Conservation (phyloP, 345 rosid species). For the Euphorbia tirucalli region DNA sequence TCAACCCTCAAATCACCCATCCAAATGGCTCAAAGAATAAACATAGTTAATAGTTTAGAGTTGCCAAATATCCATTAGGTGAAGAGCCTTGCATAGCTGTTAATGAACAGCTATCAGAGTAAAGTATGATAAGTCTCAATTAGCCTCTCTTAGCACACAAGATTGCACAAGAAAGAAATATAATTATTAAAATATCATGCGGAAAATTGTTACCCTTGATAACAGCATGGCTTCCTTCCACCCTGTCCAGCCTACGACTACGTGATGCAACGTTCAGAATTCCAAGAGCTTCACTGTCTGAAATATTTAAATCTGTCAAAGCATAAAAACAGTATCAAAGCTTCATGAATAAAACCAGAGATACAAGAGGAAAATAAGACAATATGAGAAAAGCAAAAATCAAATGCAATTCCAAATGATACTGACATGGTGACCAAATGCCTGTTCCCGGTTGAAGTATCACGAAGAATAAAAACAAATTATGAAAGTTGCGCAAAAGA, state of each 20-base stretch:
- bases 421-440: too few species aligned
- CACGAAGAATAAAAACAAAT: too few species aligned
- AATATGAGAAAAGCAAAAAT: not conserved
- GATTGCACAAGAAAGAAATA: not conserved
- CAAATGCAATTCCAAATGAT: not conserved
- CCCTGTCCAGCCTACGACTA: conserved; percentile 15
- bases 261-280: conserved; percentile 47
- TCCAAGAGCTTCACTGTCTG: conserved; percentile 58
- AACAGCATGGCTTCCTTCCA: conserved; percentile 30
- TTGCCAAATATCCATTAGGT: not conserved
- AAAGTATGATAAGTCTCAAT: too few species aligned
- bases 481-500: not conserved
- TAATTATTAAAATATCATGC: not conserved
- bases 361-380: too few species aligned
- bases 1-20: not conserved
- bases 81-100: not conserved
- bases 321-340: not conserved
- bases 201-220: conserved; percentile 41
- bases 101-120: not conserved
- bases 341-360: not conserved
- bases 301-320: conserved; percentile 45
- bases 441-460: too few species aligned
- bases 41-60: not conserved
- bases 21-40: not conserved
- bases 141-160: too few species aligned